Evolutionary conservation across 441 rosid genomes (phyloP).

Genomic region (Populus trichocarpa): DNA sequence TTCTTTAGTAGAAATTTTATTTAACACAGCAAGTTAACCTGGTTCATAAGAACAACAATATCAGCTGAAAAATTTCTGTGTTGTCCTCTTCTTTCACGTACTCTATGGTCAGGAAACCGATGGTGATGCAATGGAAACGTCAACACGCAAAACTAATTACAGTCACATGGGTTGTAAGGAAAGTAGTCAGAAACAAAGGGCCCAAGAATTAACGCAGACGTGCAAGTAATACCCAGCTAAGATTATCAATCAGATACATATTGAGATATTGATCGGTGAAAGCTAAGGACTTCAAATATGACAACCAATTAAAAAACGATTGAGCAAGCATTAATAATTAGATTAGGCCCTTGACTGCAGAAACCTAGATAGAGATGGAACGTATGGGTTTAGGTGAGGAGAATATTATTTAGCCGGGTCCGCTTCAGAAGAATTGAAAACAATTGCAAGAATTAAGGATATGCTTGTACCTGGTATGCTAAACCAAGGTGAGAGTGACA

Average conservation of each 20-base stretch:
- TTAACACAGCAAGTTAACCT: background rate
- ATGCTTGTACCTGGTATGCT: conserved; percentile 28
- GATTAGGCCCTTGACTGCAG: conserved; percentile 32
- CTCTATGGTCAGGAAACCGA: conserved; percentile 13
- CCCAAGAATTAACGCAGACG: conserved; percentile 16
- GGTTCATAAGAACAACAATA: background rate
- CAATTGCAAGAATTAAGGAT: conserved; percentile 21
- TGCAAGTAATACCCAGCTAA: conserved; percentile 6
- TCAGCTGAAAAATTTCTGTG: background rate
- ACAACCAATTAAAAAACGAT: conserved; percentile 21
- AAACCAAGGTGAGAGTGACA: conserved; percentile 29
- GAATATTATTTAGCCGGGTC: conserved; percentile 26
- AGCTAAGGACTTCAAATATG: background rate
- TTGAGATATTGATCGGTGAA: conserved; percentile 5
- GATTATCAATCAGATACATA: conserved; percentile 9
- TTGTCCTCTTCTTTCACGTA: background rate
- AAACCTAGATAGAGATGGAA: conserved; percentile 25
- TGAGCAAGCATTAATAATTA: conserved; percentile 21
- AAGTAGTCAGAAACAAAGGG: conserved; percentile 15
- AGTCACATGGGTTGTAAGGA: conserved; percentile 31
- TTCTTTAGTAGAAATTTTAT: background rate
- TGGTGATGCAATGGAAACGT: conserved; percentile 15
- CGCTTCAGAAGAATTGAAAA: conserved; percentile 8
- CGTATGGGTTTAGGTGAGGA: conserved; percentile 1
- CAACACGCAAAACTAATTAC: conserved; percentile 18